Conservation (phyloP, 495 filamentous ascomycete genomes). For the Penicillium riverlandense region DNA sequence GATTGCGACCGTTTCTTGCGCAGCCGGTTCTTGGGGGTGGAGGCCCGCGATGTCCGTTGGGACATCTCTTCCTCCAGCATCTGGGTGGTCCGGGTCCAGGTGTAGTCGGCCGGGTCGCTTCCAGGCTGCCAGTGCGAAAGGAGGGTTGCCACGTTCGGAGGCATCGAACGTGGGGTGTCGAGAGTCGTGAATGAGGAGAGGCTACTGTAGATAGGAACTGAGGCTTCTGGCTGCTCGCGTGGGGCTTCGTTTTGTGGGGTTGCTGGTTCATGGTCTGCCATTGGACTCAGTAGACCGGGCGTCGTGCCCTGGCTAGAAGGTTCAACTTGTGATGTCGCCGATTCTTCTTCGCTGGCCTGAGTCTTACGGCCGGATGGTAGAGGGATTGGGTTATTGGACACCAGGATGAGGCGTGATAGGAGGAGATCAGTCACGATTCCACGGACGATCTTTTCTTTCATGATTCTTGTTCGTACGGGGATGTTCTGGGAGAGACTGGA, state of each 20-base stretch:
- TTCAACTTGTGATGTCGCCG: constrained; percentile 7
- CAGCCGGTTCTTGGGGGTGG: constrained; percentile 14
- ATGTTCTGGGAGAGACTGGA: constrained; percentile 22
- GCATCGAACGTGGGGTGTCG: constrained; percentile 13
- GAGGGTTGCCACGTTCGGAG: constrained; percentile 22
- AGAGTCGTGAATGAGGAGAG: constrained; percentile 28
- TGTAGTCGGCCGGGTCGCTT: constrained; percentile 27
- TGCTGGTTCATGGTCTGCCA: not conserved
- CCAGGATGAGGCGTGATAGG: constrained; percentile 22
- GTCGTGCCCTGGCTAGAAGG: constrained; percentile 6
- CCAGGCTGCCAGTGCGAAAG: constrained; percentile 39
- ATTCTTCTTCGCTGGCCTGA: not conserved
- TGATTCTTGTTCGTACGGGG: constrained; percentile 29
- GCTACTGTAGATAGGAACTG: constrained; percentile 9
- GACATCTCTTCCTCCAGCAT: constrained; percentile 15
- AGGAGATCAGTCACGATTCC: constrained; percentile 31
- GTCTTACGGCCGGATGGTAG: not conserved
- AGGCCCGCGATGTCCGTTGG: constrained; percentile 8
- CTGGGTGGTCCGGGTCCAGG: constrained; percentile 27
- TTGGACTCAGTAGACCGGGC: not conserved
- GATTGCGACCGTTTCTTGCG: constrained; percentile 17
- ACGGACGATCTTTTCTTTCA: constrained; percentile 36
- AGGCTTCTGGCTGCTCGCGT: not conserved
- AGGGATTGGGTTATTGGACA: constrained; percentile 1
- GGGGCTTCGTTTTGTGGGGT: not conserved